Evolutionary conservation across 116 monocot species (phyloP).

Genomic region (Cymodocea nodosa): DNA sequence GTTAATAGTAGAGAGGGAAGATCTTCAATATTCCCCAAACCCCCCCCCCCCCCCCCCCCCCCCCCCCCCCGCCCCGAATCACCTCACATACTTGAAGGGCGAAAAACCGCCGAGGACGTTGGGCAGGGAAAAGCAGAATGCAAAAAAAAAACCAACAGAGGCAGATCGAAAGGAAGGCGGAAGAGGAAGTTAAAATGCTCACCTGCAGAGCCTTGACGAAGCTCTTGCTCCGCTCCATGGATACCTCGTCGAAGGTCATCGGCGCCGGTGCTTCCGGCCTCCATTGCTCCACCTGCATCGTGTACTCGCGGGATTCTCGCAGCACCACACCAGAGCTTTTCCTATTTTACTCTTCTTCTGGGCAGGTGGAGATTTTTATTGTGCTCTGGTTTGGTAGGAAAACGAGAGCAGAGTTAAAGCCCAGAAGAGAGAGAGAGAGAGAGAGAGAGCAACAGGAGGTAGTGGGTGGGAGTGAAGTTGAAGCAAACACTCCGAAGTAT

Average conservation of each 20-base stretch:
- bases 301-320: background rate
- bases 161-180: background rate
- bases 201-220: constrained; percentile 96
- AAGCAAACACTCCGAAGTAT: too few species aligned
- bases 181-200: background rate
- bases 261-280: constrained; percentile 15
- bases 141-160: too few species aligned
- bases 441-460: too few species aligned
- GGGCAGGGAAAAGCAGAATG: background rate
- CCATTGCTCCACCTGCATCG: constrained; percentile 37
- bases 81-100: too few species aligned
- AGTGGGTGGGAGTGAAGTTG: too few species aligned
- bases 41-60: background rate
- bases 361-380: background rate
- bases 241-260: constrained; percentile 76
- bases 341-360: too few species aligned
- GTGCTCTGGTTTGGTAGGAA: constrained; percentile 3
- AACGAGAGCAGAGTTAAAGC: background rate
- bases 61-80: background rate
- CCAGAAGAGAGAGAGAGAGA: too few species aligned
- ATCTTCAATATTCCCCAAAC: background rate
- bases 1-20: background rate
- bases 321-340: too few species aligned
- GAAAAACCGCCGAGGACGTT: background rate
- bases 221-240: constrained; percentile 92